Base-by-base conservation (phyloP, 2,329 filamentous ascomycete genomes). In the Pseudocercospora cruenta region DNA sequence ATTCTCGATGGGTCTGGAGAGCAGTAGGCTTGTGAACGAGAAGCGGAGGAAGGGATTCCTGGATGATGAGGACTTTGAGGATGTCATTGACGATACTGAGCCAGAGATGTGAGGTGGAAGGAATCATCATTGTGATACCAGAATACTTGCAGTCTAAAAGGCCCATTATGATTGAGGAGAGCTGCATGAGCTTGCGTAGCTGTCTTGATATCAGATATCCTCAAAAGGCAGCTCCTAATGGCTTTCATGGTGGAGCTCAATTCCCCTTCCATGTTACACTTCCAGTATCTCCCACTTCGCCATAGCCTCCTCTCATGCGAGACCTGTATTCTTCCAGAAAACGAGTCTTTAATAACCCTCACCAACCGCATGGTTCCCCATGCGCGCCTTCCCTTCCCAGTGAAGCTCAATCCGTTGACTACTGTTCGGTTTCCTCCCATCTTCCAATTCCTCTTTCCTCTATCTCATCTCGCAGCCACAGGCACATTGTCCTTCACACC, bases 11-110 rank as follows among this genome's bases (percentile, higher is more conserved):
- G 86, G 86, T 63, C 79, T 80, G 53, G 83, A 81, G 47, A 86
- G 86, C 4, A 82, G 82, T 47, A 82, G 80, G 22, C 75, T 88
- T 5, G 85, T 83, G 3, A 88, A 82, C 33, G 80, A 82, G 21
- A 81, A 82, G 67, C 80, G 85, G 31, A 80, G 83, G 64, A 72
- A 75, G 64, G 83, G 82, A 0, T 82, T 88, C 60, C 77, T 81
- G 22, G 82, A 85, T 62, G 82, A 83, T 43, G 84, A 86, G 67
- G 81, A 82, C 49, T 80, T 83, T 31, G 83, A 83, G 67, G 81
- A 81, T 69, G 65, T 75, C 10, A 71, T 76, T 54, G 73, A 73
- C 19, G 72, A 78, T 33, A 67, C 63, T 10, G 69, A 70, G 64
- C 65, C 66, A 28, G 43, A 43, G 47, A 49, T 67, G 53, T 67